phyloP scores from a whole-genome alignment of 495 filamentous ascomycete genomes.

The Hypomontagnella submonticulosa region DNA sequence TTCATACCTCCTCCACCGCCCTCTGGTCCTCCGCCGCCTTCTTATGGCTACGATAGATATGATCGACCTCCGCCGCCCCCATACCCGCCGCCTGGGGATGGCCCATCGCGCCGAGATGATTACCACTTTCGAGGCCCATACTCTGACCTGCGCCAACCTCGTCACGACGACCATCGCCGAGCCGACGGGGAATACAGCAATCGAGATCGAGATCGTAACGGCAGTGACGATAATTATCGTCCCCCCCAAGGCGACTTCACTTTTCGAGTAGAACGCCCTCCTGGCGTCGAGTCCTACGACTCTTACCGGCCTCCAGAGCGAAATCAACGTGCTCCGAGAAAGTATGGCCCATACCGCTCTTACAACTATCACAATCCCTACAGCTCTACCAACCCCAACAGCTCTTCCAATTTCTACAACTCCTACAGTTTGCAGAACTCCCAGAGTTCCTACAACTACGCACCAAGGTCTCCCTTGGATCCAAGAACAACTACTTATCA shows the following conservation, averaged over 20 bases:
- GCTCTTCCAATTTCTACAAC: no score
- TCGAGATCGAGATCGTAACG: constrained; percentile 15
- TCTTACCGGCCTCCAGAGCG: constrained; percentile 33
- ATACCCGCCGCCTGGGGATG: constrained; percentile 27
- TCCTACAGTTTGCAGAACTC: no score
- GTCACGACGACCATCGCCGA: constrained; percentile 29
- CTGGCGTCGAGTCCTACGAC: constrained; percentile 47
- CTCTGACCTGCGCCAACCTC: constrained; percentile 31
- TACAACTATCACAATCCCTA: no score
- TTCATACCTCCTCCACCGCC: constrained; percentile 27
- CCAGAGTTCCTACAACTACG: no score
- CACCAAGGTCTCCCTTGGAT: constrained; percentile 9
- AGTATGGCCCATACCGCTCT: constrained; percentile 39
- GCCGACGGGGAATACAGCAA: constrained; percentile 28
- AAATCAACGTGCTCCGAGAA: constrained; percentile 20
- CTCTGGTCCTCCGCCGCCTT: constrained; percentile 33
- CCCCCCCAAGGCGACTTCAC: constrained; percentile 59
- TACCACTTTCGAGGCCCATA: constrained; percentile 36
- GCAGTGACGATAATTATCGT: constrained; percentile 36
- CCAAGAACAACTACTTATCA: constrained; percentile 18
- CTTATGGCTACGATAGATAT: constrained; percentile 29
- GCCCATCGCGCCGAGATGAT: constrained; percentile 24
- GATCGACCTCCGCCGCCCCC: constrained; percentile 30
- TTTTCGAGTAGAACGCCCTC: constrained; percentile 56
- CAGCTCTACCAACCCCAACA: no score